Base-by-base conservation (phyloP, 495 filamentous ascomycete genomes). In the Polyplosphaeria fusca region DNA sequence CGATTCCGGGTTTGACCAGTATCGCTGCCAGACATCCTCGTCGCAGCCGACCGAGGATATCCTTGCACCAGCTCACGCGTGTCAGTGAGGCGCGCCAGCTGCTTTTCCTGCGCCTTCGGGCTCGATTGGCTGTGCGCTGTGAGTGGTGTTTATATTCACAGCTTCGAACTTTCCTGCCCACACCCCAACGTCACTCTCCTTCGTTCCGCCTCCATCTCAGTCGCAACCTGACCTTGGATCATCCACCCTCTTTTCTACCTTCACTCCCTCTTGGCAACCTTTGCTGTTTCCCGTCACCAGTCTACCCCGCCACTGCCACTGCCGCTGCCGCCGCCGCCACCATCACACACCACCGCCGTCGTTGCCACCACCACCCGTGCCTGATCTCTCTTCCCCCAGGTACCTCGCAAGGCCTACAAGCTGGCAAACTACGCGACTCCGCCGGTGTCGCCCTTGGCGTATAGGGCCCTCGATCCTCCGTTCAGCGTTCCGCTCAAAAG, bases 341-440 rank as follows among this genome's bases (percentile, higher is more conserved):
- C n/a, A n/a, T n/a, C n/a, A n/a, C n/a, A n/a, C n/a, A n/a, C n/a
- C n/a, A n/a, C n/a, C n/a, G n/a, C n/a, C n/a, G n/a, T n/a, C n/a
- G n/a, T n/a, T n/a, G n/a, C n/a, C n/a, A n/a, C n/a, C n/a, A n/a
- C n/a, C n/a, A n/a, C n/a, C n/a, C n/a, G n/a, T n/a, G n/a, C n/a
- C n/a, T n/a, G n/a, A n/a, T n/a, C n/a, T n/a, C n/a, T n/a, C 14
- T 35, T 14, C 14, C 30, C 30, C 41, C 22, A 40, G 19, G 14
- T 2, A 25, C 26, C 23, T 40, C 27, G 11, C 20, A n/a, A 55
- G 38, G 43, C 56, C 55, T 50, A 40, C 59, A 70, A 67, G 55
- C 66, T 73, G 70, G 71, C 71, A 49, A 54, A 69, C 49, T 72
- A 74, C 72, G 70, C 69, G 57, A 74, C 70, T 35, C 71, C 71